These are phyloP conservation scores for Eucalyptus curtisii DNA, from an alignment of 345 rosid genomes.

Conservation along the genomic window DNA sequence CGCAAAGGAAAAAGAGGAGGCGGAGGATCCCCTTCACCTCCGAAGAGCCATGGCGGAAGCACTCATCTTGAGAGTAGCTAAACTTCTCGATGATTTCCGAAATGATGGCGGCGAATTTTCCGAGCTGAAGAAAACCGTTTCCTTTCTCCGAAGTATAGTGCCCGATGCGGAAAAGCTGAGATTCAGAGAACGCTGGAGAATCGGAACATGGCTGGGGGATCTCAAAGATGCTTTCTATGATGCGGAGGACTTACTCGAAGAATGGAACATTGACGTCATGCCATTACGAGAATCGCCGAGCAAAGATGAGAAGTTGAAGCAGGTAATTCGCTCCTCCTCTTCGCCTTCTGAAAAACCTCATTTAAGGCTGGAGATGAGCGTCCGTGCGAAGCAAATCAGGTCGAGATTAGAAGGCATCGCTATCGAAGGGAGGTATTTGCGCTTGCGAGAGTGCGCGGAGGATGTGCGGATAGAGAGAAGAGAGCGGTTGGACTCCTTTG, in stretches of 20 bases:
- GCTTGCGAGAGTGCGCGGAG: neutral
- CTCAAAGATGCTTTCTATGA: neutral
- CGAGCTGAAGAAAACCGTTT: too few relatives aligned
- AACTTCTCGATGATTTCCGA: too few relatives aligned
- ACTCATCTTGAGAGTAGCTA: too few relatives aligned
- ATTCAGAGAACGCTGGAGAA: fast-evolving
- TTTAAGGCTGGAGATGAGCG: neutral
- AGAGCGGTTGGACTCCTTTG: neutral
- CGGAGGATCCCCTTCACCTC: too few relatives aligned
- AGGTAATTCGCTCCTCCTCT: neutral
- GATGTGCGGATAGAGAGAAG: fast-evolving
- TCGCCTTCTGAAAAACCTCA: fast-evolving
- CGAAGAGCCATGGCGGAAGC: too few relatives aligned
- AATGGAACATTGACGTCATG: fast-evolving
- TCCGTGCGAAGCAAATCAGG: fast-evolving
- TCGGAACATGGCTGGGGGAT: fast-evolving
- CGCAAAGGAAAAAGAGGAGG: too few relatives aligned
- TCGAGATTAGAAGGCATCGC: fast-evolving
- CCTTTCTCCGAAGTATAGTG: neutral
- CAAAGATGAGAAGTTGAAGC: neutral
- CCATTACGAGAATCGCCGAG: neutral
- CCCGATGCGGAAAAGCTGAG: neutral
- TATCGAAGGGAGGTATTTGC: fast-evolving
- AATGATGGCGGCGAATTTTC: too few relatives aligned
- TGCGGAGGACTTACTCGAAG: neutral